Percentiles rank a stretch among this genome's conserved stretches.
phyloP scores from a whole-genome alignment of 225 moss, liverwort and hornwort species.

The Marchantia paleacea region DNA sequence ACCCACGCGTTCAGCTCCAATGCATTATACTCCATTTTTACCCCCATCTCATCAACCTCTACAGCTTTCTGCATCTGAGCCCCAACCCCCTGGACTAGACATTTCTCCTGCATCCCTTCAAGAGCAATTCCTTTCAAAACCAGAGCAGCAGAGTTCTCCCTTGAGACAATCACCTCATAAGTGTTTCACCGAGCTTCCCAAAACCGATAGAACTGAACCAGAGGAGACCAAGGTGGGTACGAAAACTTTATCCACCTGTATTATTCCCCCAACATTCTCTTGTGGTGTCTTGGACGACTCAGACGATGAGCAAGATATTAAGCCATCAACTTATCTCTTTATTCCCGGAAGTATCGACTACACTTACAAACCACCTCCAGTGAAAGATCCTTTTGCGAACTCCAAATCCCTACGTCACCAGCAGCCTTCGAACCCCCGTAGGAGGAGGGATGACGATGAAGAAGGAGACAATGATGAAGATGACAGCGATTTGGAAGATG shows the following conservation, averaged over 20 bases:
- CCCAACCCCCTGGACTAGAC: not conserved
- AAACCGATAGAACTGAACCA: not conserved
- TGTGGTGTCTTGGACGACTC: constrained; percentile 13
- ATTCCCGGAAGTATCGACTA: constrained; percentile 1
- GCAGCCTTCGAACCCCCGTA: constrained; percentile 28
- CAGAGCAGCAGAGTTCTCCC: not conserved
- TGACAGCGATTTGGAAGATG: constrained; percentile 25
- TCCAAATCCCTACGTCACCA: constrained; percentile 36
- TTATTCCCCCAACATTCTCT: not conserved
- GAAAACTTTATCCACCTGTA: not conserved
- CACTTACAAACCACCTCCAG: constrained; percentile 15
- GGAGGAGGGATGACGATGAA: constrained; percentile 14
- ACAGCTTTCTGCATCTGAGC: not conserved
- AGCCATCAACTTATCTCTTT: constrained; percentile 5
- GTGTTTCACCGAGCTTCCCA: not conserved
- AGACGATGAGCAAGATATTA: constrained; percentile 10
- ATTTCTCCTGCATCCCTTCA: not conserved
- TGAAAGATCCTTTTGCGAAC: constrained; percentile 26
- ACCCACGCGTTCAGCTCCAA: not conserved
- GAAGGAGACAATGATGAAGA: constrained; percentile 19
- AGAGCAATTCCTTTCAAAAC: not conserved
- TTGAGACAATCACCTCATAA: not conserved
- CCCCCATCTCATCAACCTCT: not conserved
- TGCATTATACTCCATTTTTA: not conserved
- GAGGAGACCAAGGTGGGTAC: not conserved